A percentile compares a stretch with the other conserved stretches of the same genome.
Conservation (phyloP, 2,329 filamentous ascomycete species). For the Beauveria asiatica region DNA sequence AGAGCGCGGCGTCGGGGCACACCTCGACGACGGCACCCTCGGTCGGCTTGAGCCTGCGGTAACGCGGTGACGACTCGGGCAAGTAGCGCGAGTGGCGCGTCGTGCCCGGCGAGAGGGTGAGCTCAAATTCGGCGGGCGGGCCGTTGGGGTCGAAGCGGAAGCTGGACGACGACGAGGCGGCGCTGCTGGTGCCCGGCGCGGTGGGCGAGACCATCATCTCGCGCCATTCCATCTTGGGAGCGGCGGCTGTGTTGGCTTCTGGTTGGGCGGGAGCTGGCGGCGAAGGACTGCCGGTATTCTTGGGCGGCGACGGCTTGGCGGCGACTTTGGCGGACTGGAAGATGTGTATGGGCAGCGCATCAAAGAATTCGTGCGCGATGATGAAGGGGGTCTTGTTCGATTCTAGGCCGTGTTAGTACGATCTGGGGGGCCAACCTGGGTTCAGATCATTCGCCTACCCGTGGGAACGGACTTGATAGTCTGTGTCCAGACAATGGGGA, state of each 20-base stretch:
- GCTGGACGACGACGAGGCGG: conserved; percentile 37
- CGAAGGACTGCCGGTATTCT: conserved; percentile 23
- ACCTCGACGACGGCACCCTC: conserved; percentile 74
- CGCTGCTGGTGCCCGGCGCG: conserved; percentile 44
- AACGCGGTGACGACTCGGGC: conserved; percentile 72
- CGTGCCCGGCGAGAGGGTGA: conserved; percentile 64
- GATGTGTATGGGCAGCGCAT: conserved; percentile 90
- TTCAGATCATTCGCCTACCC: conserved; percentile 33
- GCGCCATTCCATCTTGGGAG: conserved; percentile 56
- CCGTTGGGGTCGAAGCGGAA: conserved; percentile 42
- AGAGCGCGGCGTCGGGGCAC: conserved; percentile 77
- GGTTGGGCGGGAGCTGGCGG: conserved; percentile 32
- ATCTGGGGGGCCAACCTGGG: background rate
- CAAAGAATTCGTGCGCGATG: conserved; percentile 96
- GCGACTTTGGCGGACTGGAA: conserved; percentile 64
- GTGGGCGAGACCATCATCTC: conserved; percentile 71
- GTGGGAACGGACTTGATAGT: conserved; percentile 75
- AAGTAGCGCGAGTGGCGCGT: conserved; percentile 82
- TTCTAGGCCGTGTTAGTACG: conserved; percentile 30
- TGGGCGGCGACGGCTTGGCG: conserved; percentile 13
- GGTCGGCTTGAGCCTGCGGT: conserved; percentile 61
- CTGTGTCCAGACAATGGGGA: conserved; percentile 84
- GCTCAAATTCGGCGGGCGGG: conserved; percentile 71
- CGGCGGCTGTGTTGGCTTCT: conserved; percentile 29
- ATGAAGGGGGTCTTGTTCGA: conserved; percentile 77